A percentile compares a stretch with the other conserved stretches of the same genome.
Evolutionary conservation across 2,329 filamentous ascomycete species (phyloP).

Genomic region (Periconia sp.): DNA sequence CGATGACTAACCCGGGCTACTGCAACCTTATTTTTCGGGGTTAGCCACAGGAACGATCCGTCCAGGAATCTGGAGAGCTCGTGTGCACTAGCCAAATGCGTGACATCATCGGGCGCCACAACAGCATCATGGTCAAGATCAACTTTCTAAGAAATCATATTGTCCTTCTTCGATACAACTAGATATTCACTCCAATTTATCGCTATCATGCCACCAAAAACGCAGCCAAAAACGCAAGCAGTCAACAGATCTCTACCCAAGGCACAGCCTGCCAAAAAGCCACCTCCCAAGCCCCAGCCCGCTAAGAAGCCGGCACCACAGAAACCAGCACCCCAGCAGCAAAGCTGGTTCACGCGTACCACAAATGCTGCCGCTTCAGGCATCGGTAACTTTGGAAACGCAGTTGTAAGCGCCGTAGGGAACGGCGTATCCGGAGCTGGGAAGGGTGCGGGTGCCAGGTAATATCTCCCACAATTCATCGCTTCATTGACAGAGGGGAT

Average conservation of each 20-base stretch:
- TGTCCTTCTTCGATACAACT: not conserved
- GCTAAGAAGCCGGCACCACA: conserved; percentile 14
- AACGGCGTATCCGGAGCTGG: conserved; percentile 52
- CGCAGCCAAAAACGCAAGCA: conserved; percentile 16
- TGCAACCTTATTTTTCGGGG: conserved; percentile 23
- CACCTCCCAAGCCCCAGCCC: conserved; percentile 4
- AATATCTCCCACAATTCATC: conserved; percentile 6
- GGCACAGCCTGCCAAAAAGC: conserved; percentile 7
- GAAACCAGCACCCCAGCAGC: conserved; percentile 30
- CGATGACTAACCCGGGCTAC: conserved; percentile 13
- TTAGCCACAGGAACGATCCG: conserved; percentile 14
- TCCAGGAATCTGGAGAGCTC: not conserved
- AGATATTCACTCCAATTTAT: not conserved
- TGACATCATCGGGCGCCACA: conserved; percentile 20
- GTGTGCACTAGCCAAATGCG: not conserved
- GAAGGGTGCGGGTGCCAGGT: conserved; percentile 46
- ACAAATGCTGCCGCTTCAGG: conserved; percentile 47
- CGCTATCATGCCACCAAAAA: conserved; percentile 26
- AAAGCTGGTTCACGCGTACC: conserved; percentile 50
- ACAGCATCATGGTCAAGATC: not conserved
- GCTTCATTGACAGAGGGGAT: not conserved
- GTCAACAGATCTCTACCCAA: conserved; percentile 13
- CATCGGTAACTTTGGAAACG: conserved; percentile 48
- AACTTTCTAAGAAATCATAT: not conserved
- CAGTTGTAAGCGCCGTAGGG: conserved; percentile 47